Base-by-base conservation (phyloP, 2,329 filamentous ascomycete genomes). In the Monascus ruber region DNA sequence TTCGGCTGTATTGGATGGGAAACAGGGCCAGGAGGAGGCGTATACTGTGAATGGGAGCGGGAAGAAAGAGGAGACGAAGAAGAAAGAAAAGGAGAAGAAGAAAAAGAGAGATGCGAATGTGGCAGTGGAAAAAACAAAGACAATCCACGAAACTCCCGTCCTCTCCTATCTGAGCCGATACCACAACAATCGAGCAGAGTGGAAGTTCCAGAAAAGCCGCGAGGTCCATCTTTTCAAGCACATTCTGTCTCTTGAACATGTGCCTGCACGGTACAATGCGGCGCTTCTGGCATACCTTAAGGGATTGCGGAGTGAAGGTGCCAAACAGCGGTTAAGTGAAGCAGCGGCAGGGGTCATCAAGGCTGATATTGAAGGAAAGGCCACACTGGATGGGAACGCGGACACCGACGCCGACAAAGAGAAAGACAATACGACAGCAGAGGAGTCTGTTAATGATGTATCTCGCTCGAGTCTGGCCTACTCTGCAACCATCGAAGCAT, bases 141-240 rank as follows among this genome's bases (percentile, higher is more conserved):
- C 53, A 28, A 40, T 51, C 35, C 52, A 59, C 40, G 58, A 60
- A 34, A 48, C 56, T 5, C 74, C 80, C 9, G 81, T 86, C 42
- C 70, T 93, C 10, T 71, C 76, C 38, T 95, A 95, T 58, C 74
- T 95, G 34, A 72, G 72, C 35, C 77, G 81, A 56, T 94, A 87
- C 72, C 72, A 84, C 62, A 73, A 73, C 40, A 73, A 79, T 44
- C 79, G 79, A 42, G 68, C 73, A 6, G 71, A 70, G 50, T 96
- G 89, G 89, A 95, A 94, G 62, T 96, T 95, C 70, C 94, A 93
- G 69, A 95, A 95, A 67, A 88, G 86, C 51, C 79, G 86, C 56
- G 88, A 95, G 62, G 85, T 81, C 39, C 77, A 85, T 50, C 70
- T 95, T 8, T 76, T 95, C 56, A 89, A 91, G 60, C 79, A 93